These are phyloP conservation scores for Penicillium ochrochloron DNA, from an alignment of 495 filamentous ascomycete species.

Conservation along the genomic window DNA sequence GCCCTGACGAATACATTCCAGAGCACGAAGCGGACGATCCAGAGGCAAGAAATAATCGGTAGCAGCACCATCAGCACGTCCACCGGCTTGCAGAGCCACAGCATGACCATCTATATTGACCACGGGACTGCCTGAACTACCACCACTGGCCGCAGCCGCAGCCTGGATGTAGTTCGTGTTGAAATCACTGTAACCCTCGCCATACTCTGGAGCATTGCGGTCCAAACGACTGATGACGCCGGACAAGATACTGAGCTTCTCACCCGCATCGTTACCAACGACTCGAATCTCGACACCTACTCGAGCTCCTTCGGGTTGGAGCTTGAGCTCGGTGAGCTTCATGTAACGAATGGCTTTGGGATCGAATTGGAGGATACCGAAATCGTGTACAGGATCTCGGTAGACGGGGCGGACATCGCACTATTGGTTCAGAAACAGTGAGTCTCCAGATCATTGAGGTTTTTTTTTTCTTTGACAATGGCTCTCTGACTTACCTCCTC, in stretches of 20 bases:
- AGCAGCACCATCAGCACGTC: constrained; percentile 89
- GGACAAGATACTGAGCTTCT: constrained; percentile 97
- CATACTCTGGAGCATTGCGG: constrained; percentile 96
- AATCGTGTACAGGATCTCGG: constrained; percentile 97
- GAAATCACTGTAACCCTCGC: constrained; percentile 98
- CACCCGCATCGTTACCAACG: constrained; percentile 97
- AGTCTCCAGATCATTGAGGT: not conserved
- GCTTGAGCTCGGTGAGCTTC: constrained; percentile 75
- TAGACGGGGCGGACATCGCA: constrained; percentile 98
- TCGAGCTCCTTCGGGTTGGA: constrained; percentile 86
- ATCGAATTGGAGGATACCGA: constrained; percentile 94
- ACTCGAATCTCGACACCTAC: constrained; percentile 95
- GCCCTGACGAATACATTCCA: constrained; percentile 80
- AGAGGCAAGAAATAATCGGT: constrained; percentile 98
- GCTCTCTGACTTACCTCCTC: constrained; percentile 64
- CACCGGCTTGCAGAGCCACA: constrained; percentile 92
- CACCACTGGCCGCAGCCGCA: constrained; percentile 92
- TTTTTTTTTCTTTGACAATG: not conserved
- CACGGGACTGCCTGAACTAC: constrained; percentile 95
- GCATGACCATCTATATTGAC: constrained; percentile 94
- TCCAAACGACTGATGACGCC: constrained; percentile 96
- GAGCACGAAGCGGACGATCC: constrained; percentile 82
- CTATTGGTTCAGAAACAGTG: constrained; percentile 42
- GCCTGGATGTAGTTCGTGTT: constrained; percentile 99
- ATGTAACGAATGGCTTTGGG: constrained; percentile 96